These are phyloP conservation scores for Oryza glumipatula DNA, from an alignment of 176 grass and related monocot genomes.

Conservation along the genomic window DNA sequence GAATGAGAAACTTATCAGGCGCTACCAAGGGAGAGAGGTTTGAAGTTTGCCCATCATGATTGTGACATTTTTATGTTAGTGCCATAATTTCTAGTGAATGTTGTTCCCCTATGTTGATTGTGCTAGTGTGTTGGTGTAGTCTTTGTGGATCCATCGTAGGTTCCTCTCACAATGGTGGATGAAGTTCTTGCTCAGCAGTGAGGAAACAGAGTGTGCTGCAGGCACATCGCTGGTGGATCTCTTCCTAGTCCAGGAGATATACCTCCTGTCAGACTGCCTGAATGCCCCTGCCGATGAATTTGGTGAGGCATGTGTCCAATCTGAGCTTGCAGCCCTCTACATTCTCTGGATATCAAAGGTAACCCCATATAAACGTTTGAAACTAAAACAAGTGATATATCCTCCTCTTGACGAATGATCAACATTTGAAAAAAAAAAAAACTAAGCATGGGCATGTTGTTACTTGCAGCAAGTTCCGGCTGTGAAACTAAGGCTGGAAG, in stretches of 20 bases:
- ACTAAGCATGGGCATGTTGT: background rate
- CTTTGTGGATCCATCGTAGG: slow-evolving; percentile 83
- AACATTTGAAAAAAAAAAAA: background rate
- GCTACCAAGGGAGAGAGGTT: slow-evolving; percentile 88
- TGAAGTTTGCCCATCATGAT: background rate
- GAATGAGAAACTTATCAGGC: slow-evolving; percentile 77
- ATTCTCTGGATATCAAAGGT: slow-evolving; percentile 48
- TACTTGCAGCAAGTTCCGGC: slow-evolving; percentile 44
- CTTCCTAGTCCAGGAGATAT: slow-evolving; percentile 66
- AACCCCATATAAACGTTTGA: background rate
- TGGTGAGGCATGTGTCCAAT: slow-evolving; percentile 11
- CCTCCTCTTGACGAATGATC: background rate
- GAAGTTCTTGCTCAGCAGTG: slow-evolving; percentile 36
- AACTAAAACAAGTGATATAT: background rate
- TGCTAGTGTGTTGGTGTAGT: slow-evolving; percentile 38
- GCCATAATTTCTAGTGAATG: background rate
- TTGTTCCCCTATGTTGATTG: slow-evolving; percentile 7
- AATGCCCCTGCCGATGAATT: slow-evolving; percentile 33
- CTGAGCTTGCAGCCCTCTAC: slow-evolving; percentile 41
- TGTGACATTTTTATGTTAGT: background rate
- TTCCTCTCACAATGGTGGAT: slow-evolving; percentile 80
- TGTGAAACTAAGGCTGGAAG: slow-evolving; percentile 39
- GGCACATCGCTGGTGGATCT: slow-evolving; percentile 40
- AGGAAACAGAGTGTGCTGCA: slow-evolving; percentile 24
- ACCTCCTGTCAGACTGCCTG: slow-evolving; percentile 55